Evolutionary conservation across 106 monocot genomes (phyloP).

Genomic region (Ottelia alismoides): DNA sequence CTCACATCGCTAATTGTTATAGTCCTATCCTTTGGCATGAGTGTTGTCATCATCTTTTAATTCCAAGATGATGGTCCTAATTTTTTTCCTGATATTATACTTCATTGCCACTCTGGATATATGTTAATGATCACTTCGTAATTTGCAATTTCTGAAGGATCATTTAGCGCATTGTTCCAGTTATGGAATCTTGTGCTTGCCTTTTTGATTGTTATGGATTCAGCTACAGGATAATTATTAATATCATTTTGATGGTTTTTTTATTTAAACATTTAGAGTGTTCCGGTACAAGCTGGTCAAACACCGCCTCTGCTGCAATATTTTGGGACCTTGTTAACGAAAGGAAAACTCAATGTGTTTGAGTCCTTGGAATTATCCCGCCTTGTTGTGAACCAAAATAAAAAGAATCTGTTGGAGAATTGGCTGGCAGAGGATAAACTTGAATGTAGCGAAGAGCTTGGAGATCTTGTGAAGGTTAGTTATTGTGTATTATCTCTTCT

Average conservation of each 20-base stretch:
- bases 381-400: slow-evolving; percentile 98
- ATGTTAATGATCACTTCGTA: too few relatives aligned
- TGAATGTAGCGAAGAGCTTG: slow-evolving; percentile 98
- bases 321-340: slow-evolving; percentile 90
- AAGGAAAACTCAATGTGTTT: slow-evolving; percentile 89
- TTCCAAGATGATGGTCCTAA: too few relatives aligned
- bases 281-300: slow-evolving; percentile 96
- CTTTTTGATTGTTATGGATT: too few relatives aligned
- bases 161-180: too few relatives aligned
- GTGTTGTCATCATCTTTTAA: too few relatives aligned
- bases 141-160: too few relatives aligned
- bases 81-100: too few relatives aligned
- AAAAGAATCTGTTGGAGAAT: slow-evolving; percentile 94
- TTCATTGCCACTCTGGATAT: too few relatives aligned
- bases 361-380: slow-evolving; percentile 95
- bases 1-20: not conserved
- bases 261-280: slow-evolving; percentile 88
- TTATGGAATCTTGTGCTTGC: too few relatives aligned
- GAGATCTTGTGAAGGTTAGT: slow-evolving; percentile 94
- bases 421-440: slow-evolving; percentile 99
- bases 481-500: too few relatives aligned
- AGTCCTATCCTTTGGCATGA: not conserved
- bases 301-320: slow-evolving; percentile 94
- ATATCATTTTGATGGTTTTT: too few relatives aligned
- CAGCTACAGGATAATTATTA: too few relatives aligned